Conservation (phyloP, 768 basidiomycete species). For the Trametes cubensis region DNA sequence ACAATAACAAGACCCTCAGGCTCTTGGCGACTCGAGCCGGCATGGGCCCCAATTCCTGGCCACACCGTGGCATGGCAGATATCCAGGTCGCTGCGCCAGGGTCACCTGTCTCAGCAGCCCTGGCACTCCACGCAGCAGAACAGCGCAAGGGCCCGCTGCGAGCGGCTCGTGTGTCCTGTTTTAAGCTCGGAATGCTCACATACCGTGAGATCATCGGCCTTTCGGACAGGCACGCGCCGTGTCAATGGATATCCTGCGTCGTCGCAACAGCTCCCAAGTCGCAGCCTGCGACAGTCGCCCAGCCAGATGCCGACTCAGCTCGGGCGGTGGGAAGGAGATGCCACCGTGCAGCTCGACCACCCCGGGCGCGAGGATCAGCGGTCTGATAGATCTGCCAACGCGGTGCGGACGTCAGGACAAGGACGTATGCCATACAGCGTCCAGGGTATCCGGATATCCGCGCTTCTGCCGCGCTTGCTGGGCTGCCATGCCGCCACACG, state of each 20-base stretch:
- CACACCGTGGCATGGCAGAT: not conserved
- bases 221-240: not conserved
- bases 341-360: not conserved
- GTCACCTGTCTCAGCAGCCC: not conserved
- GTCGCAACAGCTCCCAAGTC: no score
- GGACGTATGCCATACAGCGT: not conserved
- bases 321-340: not conserved
- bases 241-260: not conserved
- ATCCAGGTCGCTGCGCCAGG: not conserved
- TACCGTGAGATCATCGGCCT: not conserved
- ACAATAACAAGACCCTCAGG: not conserved
- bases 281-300: no score
- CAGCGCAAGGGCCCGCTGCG: no score
- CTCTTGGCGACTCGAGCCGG: not conserved
- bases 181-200: not conserved
- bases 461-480: slow-evolving; percentile 4
- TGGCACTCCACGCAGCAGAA: no score
- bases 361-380: slow-evolving; percentile 9
- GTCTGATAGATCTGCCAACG: slow-evolving; percentile 2
- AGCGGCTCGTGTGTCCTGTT: no score
- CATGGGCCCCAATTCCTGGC: not conserved
- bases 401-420: not conserved
- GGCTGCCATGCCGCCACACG: slow-evolving; percentile 1
- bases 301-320: slow-evolving; percentile 3
- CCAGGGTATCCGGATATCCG: slow-evolving; percentile 5